A percentile compares a stretch with the other conserved stretches of the same genome.
These are phyloP conservation scores for Xerocomus nothofagi DNA, from an alignment of 1,284 basidiomycete species.

Conservation along the genomic window DNA sequence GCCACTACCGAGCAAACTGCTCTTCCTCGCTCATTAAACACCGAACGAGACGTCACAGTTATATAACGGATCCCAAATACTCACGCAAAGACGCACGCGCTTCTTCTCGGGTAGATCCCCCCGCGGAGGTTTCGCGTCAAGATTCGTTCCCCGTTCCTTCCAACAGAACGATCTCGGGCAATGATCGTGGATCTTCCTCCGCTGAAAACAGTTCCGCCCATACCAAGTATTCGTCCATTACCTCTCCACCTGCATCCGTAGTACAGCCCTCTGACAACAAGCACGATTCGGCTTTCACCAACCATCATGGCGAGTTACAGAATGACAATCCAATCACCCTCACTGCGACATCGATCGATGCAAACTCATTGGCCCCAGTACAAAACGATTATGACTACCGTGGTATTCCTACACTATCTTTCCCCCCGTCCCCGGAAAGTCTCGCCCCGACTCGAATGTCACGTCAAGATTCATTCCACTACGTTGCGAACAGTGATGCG, in stretches of 20 bases:
- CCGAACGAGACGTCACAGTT: not conserved
- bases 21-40: not conserved
- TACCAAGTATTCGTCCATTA: not conserved
- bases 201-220: too few relatives aligned
- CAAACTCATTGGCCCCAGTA: not conserved
- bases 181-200: not conserved
- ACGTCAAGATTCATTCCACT: not conserved
- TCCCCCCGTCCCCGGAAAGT: not conserved
- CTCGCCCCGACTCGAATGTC: too few relatives aligned
- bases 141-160: not conserved
- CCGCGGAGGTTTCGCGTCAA: not conserved
- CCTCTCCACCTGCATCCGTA: not conserved
- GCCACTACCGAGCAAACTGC: not conserved
- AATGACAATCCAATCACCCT: not conserved
- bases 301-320: not conserved
- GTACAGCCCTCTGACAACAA: not conserved
- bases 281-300: too few relatives aligned
- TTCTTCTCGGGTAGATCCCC: not conserved
- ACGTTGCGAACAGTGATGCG: too few relatives aligned
- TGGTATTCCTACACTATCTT: not conserved
- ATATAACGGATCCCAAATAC: not conserved
- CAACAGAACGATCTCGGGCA: not conserved
- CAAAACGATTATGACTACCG: not conserved
- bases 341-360: not conserved
- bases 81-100: not conserved